phyloP scores from a whole-genome alignment of 441 rosid genomes.

The Pelargonium cotyledonis region DNA sequence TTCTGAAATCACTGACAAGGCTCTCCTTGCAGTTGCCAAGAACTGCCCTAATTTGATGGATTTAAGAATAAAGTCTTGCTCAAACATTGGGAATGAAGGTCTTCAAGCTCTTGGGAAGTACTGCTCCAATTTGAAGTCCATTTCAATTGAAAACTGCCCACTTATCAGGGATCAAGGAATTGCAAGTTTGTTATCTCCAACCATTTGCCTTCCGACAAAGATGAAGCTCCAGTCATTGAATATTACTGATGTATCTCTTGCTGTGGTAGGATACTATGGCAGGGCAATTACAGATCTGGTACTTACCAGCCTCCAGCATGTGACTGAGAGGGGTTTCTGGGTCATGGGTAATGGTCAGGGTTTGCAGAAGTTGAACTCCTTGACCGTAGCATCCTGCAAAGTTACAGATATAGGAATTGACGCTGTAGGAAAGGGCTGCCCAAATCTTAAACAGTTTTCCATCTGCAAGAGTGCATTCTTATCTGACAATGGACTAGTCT shows the following conservation, averaged over 20 bases:
- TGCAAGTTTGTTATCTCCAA: constrained; percentile 60
- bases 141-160: constrained; percentile 79
- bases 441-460: constrained; percentile 64
- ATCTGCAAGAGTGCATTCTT: constrained; percentile 68
- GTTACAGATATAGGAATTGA: constrained; percentile 73
- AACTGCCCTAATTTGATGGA: constrained; percentile 57
- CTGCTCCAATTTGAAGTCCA: constrained; percentile 54
- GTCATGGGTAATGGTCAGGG: constrained; percentile 92
- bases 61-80: constrained; percentile 61
- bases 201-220: constrained; percentile 48
- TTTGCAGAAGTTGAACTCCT: constrained; percentile 47
- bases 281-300: constrained; percentile 50
- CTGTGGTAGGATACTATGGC: constrained; percentile 85
- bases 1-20: constrained; percentile 58
- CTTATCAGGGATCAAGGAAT: constrained; percentile 88
- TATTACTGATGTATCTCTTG: constrained; percentile 82
- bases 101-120: constrained; percentile 63
- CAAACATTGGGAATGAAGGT: constrained; percentile 71
- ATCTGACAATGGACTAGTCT: constrained; percentile 68
- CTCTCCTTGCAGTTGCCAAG: constrained; percentile 59
- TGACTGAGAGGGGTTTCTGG: constrained; percentile 94
- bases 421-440: constrained; percentile 70
- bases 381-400: constrained; percentile 67
- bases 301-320: constrained; percentile 60
- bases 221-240: constrained; percentile 81